Percentiles rank a stretch among this genome's conserved stretches.
phyloP scores from a whole-genome alignment of 75 land plant species.

The Pinus tabuliformis region DNA sequence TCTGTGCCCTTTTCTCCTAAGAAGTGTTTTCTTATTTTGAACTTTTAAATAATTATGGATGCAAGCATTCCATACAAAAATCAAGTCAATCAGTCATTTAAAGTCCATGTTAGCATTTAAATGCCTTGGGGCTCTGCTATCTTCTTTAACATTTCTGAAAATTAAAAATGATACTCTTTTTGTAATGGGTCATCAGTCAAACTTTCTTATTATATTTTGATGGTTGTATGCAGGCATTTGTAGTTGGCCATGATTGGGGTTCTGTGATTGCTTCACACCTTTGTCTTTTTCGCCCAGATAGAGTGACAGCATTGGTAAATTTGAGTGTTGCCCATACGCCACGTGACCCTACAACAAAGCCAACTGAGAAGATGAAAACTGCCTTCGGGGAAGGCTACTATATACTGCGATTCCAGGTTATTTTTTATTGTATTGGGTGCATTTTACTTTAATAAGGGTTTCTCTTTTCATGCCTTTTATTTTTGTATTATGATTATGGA shows the following conservation, averaged over 20 bases:
- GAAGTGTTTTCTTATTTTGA: background rate
- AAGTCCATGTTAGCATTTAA: background rate
- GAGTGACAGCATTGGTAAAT: conserved; percentile 30
- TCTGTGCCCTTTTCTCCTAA: background rate
- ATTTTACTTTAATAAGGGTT: too few species aligned
- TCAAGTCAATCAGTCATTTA: background rate
- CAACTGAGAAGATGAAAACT: conserved; percentile 3
- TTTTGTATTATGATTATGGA: too few species aligned
- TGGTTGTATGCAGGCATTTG: conserved; percentile 17
- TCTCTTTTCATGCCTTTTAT: too few species aligned
- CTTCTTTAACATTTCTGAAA: background rate
- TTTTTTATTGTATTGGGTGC: too few species aligned
- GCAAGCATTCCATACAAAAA: background rate
- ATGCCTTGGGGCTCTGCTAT: background rate
- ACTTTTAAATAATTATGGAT: background rate
- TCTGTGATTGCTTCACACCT: conserved; percentile 17
- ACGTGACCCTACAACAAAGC: conserved; percentile 12
- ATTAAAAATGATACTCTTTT: background rate
- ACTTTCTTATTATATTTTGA: background rate
- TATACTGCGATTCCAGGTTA: conserved; percentile 28
- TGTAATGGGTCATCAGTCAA: background rate
- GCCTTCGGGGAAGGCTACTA: conserved; percentile 32
- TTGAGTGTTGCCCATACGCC: conserved; percentile 34
- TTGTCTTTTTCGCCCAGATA: conserved; percentile 36
- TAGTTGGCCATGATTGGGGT: conserved; percentile 37